Evolutionary conservation across 73 alveolate species (phyloP).

Genomic region (Stentor coeruleus): DNA sequence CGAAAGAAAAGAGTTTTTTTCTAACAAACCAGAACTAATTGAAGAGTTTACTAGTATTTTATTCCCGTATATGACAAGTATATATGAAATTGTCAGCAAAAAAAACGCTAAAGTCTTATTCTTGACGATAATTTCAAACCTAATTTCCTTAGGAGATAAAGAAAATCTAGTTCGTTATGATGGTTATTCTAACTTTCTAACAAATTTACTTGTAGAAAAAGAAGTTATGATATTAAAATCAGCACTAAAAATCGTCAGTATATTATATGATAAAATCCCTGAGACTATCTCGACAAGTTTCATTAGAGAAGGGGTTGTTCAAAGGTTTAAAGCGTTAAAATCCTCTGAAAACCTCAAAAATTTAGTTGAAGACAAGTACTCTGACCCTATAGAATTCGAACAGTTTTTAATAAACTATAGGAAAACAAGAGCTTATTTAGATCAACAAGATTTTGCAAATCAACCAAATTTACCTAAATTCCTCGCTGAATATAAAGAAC

Average conservation of each 20-base stretch:
- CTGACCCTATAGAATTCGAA: background rate
- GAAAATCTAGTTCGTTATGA: background rate
- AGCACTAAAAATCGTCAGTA: background rate
- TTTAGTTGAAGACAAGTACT: background rate
- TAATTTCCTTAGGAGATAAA: constrained; percentile 5
- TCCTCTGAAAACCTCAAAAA: background rate
- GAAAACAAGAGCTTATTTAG: background rate
- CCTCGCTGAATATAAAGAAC: background rate
- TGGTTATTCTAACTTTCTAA: background rate
- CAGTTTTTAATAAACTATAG: background rate
- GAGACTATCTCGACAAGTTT: background rate
- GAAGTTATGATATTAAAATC: background rate
- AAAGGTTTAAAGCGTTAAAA: background rate
- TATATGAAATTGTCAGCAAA: constrained; percentile 36
- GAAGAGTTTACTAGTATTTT: constrained; percentile 34
- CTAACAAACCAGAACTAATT: constrained; percentile 22
- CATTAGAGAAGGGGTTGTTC: background rate
- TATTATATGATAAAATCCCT: background rate
- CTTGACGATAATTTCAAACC: constrained; percentile 39
- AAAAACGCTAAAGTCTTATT: constrained; percentile 20
- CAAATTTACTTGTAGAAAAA: background rate
- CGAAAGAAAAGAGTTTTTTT: constrained; percentile 25
- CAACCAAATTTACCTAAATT: background rate
- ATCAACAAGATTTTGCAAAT: background rate
- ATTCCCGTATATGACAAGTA: constrained; percentile 40